A percentile compares a stretch with the other conserved stretches of the same genome.
Evolutionary conservation across 176 grass and related monocot genomes (phyloP).

Genomic region (Dactylis glomerata): DNA sequence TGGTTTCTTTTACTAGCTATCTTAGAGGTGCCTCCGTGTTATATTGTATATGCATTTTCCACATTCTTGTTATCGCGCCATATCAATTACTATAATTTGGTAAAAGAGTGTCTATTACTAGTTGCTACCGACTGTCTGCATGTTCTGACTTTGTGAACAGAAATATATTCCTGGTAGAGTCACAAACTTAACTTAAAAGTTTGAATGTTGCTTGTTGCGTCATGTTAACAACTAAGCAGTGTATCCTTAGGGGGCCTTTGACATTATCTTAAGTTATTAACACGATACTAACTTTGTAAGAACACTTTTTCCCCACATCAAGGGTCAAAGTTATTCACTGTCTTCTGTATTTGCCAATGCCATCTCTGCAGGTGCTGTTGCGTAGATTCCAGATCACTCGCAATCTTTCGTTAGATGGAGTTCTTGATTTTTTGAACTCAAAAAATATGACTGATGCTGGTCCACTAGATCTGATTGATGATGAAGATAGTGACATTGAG

Average conservation of each 20-base stretch:
- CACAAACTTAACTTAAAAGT: neutral
- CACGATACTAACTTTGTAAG: neutral
- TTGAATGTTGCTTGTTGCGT: neutral
- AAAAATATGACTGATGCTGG: constrained; percentile 96
- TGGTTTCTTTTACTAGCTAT: neutral
- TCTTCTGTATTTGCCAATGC: constrained; percentile 18
- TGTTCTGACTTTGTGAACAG: neutral
- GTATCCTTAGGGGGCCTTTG: neutral
- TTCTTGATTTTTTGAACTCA: constrained; percentile 97
- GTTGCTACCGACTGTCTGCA: neutral
- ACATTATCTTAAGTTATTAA: neutral
- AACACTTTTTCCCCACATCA: neutral
- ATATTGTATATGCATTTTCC: neutral
- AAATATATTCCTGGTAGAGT: neutral
- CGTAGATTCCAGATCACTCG: constrained; percentile 93
- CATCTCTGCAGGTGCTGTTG: constrained; percentile 65
- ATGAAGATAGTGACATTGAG: constrained; percentile 75
- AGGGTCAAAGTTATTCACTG: neutral
- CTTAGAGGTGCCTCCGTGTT: neutral
- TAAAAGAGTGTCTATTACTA: neutral
- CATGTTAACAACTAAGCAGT: neutral
- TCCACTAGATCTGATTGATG: constrained; percentile 88
- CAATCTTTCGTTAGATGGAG: constrained; percentile 94
- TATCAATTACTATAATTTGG: neutral
- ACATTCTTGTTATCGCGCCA: neutral